Conservation (phyloP, 805 yeast genomes). For the Nakazawaea sp. region DNA sequence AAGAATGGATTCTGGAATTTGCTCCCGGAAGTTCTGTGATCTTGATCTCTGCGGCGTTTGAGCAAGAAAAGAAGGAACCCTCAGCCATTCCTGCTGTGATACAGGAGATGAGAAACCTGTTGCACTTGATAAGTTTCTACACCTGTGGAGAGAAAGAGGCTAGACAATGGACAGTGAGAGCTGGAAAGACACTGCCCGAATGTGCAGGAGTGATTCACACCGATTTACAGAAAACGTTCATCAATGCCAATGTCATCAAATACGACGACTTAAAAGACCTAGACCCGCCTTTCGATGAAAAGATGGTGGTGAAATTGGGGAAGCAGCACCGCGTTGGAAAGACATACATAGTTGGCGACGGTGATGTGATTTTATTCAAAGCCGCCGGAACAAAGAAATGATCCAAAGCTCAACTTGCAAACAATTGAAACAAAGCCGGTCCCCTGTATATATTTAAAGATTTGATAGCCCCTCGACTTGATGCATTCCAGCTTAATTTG, state of each 20-base stretch:
- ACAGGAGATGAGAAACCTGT: conserved; percentile 77
- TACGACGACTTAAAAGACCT: conserved; percentile 69
- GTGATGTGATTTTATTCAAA: conserved; percentile 86
- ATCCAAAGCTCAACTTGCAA: too few species aligned
- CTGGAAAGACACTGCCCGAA: conserved; percentile 91
- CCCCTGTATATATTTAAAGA: too few species aligned
- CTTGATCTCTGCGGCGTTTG: conserved; percentile 26
- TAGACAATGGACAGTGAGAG: conserved; percentile 96
- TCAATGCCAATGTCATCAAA: conserved; percentile 88
- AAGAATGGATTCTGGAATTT: conserved; percentile 83
- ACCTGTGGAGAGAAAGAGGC: conserved; percentile 96
- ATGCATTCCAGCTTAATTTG: too few species aligned
- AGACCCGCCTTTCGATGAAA: conserved; percentile 62
- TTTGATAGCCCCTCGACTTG: too few species aligned
- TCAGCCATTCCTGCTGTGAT: conserved; percentile 84
- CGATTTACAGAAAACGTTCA: conserved; percentile 91
- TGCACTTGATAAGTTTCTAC: conserved; percentile 87
- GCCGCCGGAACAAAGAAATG: conserved; percentile 64
- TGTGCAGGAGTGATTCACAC: conserved; percentile 98
- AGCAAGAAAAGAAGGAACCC: conserved; percentile 40
- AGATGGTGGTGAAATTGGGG: conserved; percentile 79
- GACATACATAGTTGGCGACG: conserved; percentile 91
- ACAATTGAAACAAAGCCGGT: too few species aligned
- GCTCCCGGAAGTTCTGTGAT: conserved; percentile 63
- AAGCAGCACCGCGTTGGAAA: conserved; percentile 89